Evolutionary conservation across 2,329 filamentous ascomycete genomes (phyloP), one percentile per base, ranked within the genome.

Genomic region (Aspergillus uvarum): DNA sequence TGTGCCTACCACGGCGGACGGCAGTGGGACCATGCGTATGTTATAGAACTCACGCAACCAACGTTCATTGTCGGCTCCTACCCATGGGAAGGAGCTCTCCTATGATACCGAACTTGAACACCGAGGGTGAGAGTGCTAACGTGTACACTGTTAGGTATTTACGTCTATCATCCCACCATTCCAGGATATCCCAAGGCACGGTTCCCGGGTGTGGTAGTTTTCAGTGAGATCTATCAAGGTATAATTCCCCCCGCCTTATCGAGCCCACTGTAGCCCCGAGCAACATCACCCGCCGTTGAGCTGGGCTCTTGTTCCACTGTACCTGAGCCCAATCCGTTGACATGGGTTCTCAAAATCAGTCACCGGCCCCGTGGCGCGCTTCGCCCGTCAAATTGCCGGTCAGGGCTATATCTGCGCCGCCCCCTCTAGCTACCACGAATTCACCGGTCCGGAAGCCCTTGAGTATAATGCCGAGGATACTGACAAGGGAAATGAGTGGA

Each of bases 151-250:
- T 44, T 73, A 96, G 92, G 92, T 67, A 89, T 96, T 72, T 96
- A 93, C 77, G 73, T 96, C 73, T 96, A 93, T 77, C 91, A 96
- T 72, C 93, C 93, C 7, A 87, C 85, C 14, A 89, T 97, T 66
- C 85, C 91, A 0, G 89, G 89, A 61, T 96, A 96, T 73, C 92
- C 93, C 29, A 88, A 95, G 66, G 93, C 93, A 76, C 92, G 87
- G 71, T 96, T 96, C 70, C 92, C 92, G 0, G 92, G 90, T 21
- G 90, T 97, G 5, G 89, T 91, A 14, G 82, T 97, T 59, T 97
- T 96, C 74, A 93, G 89, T 68, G 93, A 97, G 79, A 97, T 97
- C 70, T 97, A 97, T 73, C 93, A 97, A 87, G 92, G 92, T 92
- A 76, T 59, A 29, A 4, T 4, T 48, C 12, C 29, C 29, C 22